Conservation (phyloP, 2,329 filamentous ascomycete species). For the Diaporthe ilicicola region DNA sequence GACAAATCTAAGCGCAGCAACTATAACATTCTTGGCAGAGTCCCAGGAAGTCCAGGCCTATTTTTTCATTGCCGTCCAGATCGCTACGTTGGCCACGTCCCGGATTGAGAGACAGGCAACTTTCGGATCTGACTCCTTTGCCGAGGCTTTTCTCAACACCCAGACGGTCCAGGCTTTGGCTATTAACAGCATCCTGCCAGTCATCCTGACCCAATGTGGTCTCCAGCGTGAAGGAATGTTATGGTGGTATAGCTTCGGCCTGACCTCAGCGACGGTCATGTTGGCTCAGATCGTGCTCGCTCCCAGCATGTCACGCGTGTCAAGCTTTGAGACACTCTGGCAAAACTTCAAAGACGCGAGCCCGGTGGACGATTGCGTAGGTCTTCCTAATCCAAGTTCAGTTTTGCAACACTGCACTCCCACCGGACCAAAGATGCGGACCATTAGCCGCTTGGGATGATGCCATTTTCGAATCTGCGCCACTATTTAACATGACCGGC, state of each 20-base stretch:
- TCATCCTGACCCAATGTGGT: background rate
- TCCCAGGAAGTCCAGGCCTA: background rate
- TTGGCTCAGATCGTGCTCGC: background rate
- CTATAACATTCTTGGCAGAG: background rate
- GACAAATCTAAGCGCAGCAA: background rate
- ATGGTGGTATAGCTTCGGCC: background rate
- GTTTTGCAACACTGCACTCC: conserved; percentile 14
- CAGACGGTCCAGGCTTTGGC: background rate
- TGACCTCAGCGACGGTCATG: background rate
- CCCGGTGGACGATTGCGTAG: background rate
- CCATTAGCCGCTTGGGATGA: background rate
- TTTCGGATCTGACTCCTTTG: background rate
- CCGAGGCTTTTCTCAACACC: background rate
- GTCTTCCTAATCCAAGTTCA: conserved; percentile 2
- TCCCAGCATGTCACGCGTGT: background rate
- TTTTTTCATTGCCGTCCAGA: background rate
- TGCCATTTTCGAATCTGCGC: background rate
- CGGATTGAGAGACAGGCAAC: background rate
- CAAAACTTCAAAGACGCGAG: background rate
- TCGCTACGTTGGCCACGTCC: background rate
- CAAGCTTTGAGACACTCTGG: background rate
- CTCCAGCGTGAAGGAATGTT: background rate
- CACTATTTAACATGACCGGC: background rate
- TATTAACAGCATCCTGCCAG: background rate
- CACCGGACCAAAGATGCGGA: background rate